phyloP scores from a whole-genome alignment of 2,329 filamentous ascomycete species.

The Berkeleyomyces basicola region DNA sequence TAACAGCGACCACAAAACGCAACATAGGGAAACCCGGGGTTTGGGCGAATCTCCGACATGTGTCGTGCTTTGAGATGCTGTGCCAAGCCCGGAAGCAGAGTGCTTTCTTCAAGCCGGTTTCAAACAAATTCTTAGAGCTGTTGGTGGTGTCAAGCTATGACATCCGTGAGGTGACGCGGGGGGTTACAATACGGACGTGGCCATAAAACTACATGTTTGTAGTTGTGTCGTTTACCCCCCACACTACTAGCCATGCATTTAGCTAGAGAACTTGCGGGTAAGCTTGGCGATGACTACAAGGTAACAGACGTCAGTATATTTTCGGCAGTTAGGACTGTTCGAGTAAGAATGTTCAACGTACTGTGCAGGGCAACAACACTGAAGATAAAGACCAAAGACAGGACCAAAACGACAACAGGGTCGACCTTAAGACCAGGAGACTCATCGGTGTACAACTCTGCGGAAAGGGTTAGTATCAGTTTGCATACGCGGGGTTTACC shows the following conservation, averaged over 20 bases:
- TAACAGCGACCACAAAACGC: neutral
- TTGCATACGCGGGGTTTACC: neutral
- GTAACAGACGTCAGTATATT: slow-evolving; percentile 14
- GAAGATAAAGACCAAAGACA: slow-evolving; percentile 97
- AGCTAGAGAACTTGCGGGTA: slow-evolving; percentile 68
- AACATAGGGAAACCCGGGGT: neutral
- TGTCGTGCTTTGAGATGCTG: too few species aligned
- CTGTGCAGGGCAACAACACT: slow-evolving; percentile 94
- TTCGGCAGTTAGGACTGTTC: neutral
- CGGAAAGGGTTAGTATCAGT: slow-evolving; percentile 1
- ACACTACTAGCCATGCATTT: slow-evolving; percentile 18
- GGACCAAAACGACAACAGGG: slow-evolving; percentile 87
- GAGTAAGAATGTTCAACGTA: slow-evolving; percentile 32
- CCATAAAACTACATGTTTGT: neutral
- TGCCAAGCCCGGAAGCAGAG: neutral
- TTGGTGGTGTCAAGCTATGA: neutral
- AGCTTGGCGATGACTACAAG: slow-evolving; percentile 78
- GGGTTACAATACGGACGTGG: neutral
- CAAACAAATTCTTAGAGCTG: neutral
- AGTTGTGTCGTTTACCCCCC: neutral
- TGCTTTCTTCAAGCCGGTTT: neutral
- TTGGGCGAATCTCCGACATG: neutral
- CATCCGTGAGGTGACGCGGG: neutral
- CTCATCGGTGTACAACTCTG: slow-evolving; percentile 93
- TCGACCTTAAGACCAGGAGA: slow-evolving; percentile 95